A percentile compares a stretch with the other conserved stretches of the same genome.
phyloP scores from a whole-genome alignment of 495 filamentous ascomycete species.

The Astrocystis sublimbata region DNA sequence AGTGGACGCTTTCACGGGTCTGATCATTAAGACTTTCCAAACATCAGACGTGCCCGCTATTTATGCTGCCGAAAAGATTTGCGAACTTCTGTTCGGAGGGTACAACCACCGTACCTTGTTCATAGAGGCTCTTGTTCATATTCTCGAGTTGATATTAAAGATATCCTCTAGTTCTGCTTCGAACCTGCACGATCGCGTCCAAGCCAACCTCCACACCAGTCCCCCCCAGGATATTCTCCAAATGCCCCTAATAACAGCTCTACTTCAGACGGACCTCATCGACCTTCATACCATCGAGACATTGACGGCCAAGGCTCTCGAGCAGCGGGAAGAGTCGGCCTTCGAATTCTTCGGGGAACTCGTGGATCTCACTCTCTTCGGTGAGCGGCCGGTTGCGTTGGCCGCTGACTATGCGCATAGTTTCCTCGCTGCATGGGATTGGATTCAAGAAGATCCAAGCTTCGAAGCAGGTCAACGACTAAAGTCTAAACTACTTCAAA shows the following conservation, averaged over 20 bases:
- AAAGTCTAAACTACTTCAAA: slow-evolving; percentile 68
- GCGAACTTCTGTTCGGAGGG: slow-evolving; percentile 61
- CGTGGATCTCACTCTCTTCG: slow-evolving; percentile 74
- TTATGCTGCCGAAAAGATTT: slow-evolving; percentile 69
- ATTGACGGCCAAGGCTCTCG: slow-evolving; percentile 69
- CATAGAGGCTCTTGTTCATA: slow-evolving; percentile 78
- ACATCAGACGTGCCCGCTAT: slow-evolving; percentile 67
- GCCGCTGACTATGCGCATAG: slow-evolving; percentile 84
- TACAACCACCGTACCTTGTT: slow-evolving; percentile 59
- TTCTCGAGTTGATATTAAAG: slow-evolving; percentile 79
- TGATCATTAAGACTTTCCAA: slow-evolving; percentile 57
- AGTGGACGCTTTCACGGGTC: slow-evolving; percentile 55
- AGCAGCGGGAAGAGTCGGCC: slow-evolving; percentile 64
- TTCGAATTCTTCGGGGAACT: slow-evolving; percentile 74
- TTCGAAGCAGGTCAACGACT: slow-evolving; percentile 66
- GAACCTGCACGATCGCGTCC: slow-evolving; percentile 67
- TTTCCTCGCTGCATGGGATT: slow-evolving; percentile 76
- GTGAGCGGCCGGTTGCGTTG: slow-evolving; percentile 71
- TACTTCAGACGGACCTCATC: slow-evolving; percentile 70
- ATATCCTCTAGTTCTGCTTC: slow-evolving; percentile 65
- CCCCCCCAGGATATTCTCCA: slow-evolving; percentile 78
- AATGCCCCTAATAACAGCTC: slow-evolving; percentile 69
- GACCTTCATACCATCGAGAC: slow-evolving; percentile 80
- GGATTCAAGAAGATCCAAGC: slow-evolving; percentile 73
- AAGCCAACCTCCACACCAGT: slow-evolving; percentile 63